Evolutionary conservation across 345 rosid species (phyloP).

Genomic region (Cochlearia excelsa): DNA sequence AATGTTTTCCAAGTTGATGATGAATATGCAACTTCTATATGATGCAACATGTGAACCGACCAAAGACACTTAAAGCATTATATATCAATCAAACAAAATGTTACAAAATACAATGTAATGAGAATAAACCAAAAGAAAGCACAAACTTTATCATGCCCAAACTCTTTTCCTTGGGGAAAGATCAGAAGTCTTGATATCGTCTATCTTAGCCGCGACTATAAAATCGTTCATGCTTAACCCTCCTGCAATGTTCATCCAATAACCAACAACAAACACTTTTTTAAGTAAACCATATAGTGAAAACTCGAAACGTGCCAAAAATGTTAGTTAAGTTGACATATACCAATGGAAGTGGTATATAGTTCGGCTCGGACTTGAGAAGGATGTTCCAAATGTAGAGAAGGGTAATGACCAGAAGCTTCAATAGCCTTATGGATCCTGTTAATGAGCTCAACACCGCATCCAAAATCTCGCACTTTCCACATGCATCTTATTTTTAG

Average conservation of each 20-base stretch:
- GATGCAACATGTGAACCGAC: too few species aligned
- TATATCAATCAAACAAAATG: too few species aligned
- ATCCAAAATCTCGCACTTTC: constrained; percentile 72
- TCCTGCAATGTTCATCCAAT: constrained; percentile 44
- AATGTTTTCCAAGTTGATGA: too few species aligned
- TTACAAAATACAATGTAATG: too few species aligned
- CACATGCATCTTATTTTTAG: constrained; percentile 79
- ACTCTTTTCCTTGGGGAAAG: constrained; percentile 68
- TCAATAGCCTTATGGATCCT: constrained; percentile 62
- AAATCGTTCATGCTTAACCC: constrained; percentile 91
- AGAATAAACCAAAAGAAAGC: not conserved
- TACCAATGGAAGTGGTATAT: constrained; percentile 77
- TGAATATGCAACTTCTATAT: too few species aligned
- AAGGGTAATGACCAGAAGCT: constrained; percentile 71
- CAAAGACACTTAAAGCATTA: too few species aligned
- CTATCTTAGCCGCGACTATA: constrained; percentile 84
- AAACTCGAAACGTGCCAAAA: constrained; percentile 30
- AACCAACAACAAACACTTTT: constrained; percentile 6
- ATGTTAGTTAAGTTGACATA: constrained; percentile 18
- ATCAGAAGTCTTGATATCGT: constrained; percentile 80
- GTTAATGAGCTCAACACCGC: constrained; percentile 82
- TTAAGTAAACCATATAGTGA: constrained; percentile 5
- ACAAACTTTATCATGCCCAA: constrained; percentile 58
- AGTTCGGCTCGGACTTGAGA: constrained; percentile 84
- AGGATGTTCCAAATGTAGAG: constrained; percentile 66